These are phyloP conservation scores for Blastomyces emzantsi DNA, from an alignment of 2,329 filamentous ascomycete species.

Conservation along the genomic window DNA sequence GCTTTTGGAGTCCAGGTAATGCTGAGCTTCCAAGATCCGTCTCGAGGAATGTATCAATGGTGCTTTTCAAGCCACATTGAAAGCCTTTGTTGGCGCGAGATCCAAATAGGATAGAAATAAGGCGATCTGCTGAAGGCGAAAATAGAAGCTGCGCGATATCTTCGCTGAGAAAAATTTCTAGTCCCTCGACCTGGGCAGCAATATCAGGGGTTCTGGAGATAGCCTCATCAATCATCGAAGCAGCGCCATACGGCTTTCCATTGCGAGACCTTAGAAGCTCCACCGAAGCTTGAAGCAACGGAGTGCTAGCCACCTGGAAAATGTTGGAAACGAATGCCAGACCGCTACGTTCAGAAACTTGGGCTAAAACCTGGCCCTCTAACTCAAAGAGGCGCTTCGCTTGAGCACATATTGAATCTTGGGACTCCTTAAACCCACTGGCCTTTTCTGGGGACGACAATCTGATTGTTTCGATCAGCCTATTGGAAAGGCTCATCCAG, in stretches of 20 bases:
- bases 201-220: slow-evolving; percentile 38
- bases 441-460: slow-evolving; percentile 74
- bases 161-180: slow-evolving; percentile 46
- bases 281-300: slow-evolving; percentile 42
- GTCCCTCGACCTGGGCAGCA: slow-evolving; percentile 33
- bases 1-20: slow-evolving; percentile 29
- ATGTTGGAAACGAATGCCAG: slow-evolving; percentile 24
- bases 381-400: slow-evolving; percentile 60
- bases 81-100: slow-evolving; percentile 40
- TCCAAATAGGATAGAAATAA: slow-evolving; percentile 57
- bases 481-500: slow-evolving; percentile 55
- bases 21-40: slow-evolving; percentile 27
- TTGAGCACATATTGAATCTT: slow-evolving; percentile 57
- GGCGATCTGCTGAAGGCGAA: slow-evolving; percentile 58
- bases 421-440: slow-evolving; percentile 63
- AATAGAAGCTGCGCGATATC: slow-evolving; percentile 52
- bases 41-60: slow-evolving; percentile 29
- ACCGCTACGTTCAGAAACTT: slow-evolving; percentile 19
- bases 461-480: slow-evolving; percentile 58
- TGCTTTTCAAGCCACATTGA: slow-evolving; percentile 31
- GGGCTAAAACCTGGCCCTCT: slow-evolving; percentile 32
- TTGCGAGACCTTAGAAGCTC: slow-evolving; percentile 45
- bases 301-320: slow-evolving; percentile 29
- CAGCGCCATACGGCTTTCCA: slow-evolving; percentile 59
- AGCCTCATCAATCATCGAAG: slow-evolving; percentile 48